Evolutionary conservation across 1,139 yeast genomes (phyloP).

Genomic region (Diutina sp.): DNA sequence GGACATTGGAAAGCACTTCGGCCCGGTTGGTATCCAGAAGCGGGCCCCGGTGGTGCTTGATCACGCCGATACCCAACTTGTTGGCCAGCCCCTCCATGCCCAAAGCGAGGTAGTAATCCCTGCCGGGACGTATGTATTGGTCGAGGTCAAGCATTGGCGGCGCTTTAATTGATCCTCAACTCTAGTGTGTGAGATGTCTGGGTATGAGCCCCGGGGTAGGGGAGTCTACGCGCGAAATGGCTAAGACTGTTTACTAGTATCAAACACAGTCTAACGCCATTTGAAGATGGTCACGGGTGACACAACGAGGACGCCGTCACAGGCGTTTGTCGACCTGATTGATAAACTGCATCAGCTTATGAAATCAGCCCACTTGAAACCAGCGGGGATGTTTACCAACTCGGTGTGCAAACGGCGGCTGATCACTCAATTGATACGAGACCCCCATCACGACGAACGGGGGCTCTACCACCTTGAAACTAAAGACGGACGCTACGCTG

Average conservation of each 20-base stretch:
- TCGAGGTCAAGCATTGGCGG: constrained; percentile 25
- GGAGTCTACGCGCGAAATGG: neutral
- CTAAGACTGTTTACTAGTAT: neutral
- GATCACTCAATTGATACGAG: constrained; percentile 47
- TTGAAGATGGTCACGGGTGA: neutral
- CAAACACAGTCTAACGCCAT: neutral
- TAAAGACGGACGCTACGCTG: neutral
- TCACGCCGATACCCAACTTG: constrained; percentile 87
- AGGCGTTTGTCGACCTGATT: constrained; percentile 5
- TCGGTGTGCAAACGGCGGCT: constrained; percentile 33
- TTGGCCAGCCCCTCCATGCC: constrained; percentile 98
- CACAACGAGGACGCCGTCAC: neutral
- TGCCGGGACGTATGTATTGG: constrained; percentile 22
- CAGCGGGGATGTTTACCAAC: constrained; percentile 54
- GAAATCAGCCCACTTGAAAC: constrained; percentile 26
- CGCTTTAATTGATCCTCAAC: neutral
- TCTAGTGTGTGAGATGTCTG: neutral
- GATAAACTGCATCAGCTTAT: constrained; percentile 12
- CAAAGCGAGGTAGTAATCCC: constrained; percentile 51
- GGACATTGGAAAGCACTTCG: constrained; percentile 65
- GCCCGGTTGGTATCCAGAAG: constrained; percentile 47
- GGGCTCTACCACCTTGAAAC: constrained; percentile 19
- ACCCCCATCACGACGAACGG: constrained; percentile 43
- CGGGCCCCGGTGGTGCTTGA: constrained; percentile 52
- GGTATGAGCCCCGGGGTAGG: neutral